Percentiles rank a stretch among this genome's conserved stretches.
Conservation (phyloP, 768 basidiomycete genomes). For the Tephrocybe sp. region DNA sequence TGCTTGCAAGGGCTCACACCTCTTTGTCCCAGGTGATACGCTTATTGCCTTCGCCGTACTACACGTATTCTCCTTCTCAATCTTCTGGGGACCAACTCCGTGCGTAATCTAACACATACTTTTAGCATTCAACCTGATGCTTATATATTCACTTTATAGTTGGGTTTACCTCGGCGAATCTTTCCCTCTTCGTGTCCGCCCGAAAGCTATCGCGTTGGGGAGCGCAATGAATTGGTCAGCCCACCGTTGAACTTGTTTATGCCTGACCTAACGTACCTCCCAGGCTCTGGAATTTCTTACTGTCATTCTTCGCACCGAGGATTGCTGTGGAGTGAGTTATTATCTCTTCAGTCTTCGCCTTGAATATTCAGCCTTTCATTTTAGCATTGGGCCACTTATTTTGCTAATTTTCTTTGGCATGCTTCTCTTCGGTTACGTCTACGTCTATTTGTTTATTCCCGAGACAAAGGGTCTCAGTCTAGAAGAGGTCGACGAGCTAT, state of each 20-base stretch:
- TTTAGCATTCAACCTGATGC: not conserved
- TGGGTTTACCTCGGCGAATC: constrained; percentile 81
- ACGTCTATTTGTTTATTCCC: constrained; percentile 76
- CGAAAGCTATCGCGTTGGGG: constrained; percentile 78
- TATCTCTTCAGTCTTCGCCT: not conserved
- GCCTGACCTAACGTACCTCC: not conserved
- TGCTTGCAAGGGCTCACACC: not conserved
- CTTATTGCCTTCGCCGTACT: constrained; percentile 78
- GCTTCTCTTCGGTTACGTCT: constrained; percentile 66
- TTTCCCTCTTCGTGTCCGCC: constrained; percentile 78
- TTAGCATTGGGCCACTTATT: constrained; percentile 72
- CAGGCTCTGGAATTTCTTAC: constrained; percentile 78
- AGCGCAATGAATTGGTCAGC: constrained; percentile 46
- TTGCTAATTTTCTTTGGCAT: constrained; percentile 76
- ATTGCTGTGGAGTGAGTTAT: constrained; percentile 52
- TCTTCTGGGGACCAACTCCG: constrained; percentile 79
- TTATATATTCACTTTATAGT: constrained; percentile 20
- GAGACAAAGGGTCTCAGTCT: constrained; percentile 79
- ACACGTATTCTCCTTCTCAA: constrained; percentile 69
- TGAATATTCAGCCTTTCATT: not conserved
- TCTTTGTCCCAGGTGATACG: constrained; percentile 44
- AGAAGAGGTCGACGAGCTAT: constrained; percentile 80
- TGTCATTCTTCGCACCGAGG: constrained; percentile 70
- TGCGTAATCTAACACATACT: constrained; percentile 29
- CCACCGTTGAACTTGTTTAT: not conserved